Percentiles rank a stretch among this genome's conserved stretches.
Evolutionary conservation across 192 early-diverging fungal genomes (phyloP).

Genomic region (Backusella sp.): DNA sequence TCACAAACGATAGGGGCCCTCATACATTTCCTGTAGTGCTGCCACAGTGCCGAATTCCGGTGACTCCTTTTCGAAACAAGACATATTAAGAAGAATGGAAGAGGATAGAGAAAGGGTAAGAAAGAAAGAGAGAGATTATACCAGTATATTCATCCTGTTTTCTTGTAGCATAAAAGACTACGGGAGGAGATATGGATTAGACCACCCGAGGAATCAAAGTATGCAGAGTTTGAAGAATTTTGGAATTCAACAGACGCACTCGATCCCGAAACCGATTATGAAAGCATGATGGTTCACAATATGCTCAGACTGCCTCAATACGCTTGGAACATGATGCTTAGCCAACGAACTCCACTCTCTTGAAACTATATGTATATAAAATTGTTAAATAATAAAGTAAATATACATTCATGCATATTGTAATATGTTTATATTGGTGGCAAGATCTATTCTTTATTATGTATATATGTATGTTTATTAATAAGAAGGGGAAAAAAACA

Average conservation of each 20-base stretch:
- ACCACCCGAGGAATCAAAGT: constrained; percentile 40
- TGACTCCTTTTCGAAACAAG: constrained; percentile 40
- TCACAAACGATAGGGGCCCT: background rate
- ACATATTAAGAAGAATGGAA: constrained; percentile 58
- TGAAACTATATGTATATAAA: background rate
- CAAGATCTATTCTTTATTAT: too few relatives aligned
- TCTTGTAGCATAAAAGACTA: constrained; percentile 49
- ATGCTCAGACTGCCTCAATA: constrained; percentile 20
- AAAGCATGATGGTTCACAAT: constrained; percentile 32
- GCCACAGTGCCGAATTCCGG: constrained; percentile 4
- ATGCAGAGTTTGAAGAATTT: constrained; percentile 43
- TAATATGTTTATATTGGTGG: too few relatives aligned
- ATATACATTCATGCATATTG: too few relatives aligned
- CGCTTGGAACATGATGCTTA: constrained; percentile 24
- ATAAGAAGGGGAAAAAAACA: background rate
- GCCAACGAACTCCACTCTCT: constrained; percentile 10
- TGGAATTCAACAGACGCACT: constrained; percentile 47
- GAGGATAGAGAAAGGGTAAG: constrained; percentile 57
- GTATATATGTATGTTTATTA: too few relatives aligned
- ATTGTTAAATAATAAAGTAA: background rate
- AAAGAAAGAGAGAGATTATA: background rate
- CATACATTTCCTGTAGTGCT: background rate
- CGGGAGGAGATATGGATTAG: constrained; percentile 58
- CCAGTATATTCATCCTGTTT: background rate
- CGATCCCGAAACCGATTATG: constrained; percentile 46